Evolutionary conservation across 1,139 yeast species (phyloP).

Genomic region (Pichia sp.): DNA sequence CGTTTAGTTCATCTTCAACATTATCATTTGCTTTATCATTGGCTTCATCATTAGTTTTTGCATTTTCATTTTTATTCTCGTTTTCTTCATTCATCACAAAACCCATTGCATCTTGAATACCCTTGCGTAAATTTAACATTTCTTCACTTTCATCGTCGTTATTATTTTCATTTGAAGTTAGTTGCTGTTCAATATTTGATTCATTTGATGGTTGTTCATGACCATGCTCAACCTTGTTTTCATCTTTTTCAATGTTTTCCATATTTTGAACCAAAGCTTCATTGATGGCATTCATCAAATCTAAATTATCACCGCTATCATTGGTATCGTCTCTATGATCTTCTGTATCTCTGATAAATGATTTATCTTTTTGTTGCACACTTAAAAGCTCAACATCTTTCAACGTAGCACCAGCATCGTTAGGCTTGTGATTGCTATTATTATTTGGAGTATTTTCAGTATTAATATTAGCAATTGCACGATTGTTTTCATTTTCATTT

Average conservation of each 20-base stretch:
- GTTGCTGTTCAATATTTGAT: neutral
- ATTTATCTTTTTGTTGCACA: neutral
- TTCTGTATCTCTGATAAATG: neutral
- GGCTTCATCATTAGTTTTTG: neutral
- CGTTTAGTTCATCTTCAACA: conserved; percentile 17
- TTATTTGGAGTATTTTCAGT: neutral
- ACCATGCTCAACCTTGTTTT: neutral
- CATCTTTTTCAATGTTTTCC: neutral
- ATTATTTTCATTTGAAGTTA: neutral
- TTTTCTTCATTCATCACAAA: neutral
- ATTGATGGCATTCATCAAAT: conserved; percentile 10
- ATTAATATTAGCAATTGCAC: neutral
- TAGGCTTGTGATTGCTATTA: too few relatives aligned
- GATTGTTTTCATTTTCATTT: neutral
- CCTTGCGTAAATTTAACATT: neutral
- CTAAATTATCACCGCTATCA: conserved; percentile 16
- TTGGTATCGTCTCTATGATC: neutral
- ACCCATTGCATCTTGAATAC: neutral
- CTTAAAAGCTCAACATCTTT: too few relatives aligned
- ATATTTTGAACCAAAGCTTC: conserved; percentile 11
- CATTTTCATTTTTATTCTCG: neutral
- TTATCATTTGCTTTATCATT: neutral
- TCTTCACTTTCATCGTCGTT: neutral
- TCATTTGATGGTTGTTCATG: neutral
- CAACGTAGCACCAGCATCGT: too few relatives aligned